Conservation (phyloP, 1,284 basidiomycete genomes). For the Cryptococcus depauperatus region DNA sequence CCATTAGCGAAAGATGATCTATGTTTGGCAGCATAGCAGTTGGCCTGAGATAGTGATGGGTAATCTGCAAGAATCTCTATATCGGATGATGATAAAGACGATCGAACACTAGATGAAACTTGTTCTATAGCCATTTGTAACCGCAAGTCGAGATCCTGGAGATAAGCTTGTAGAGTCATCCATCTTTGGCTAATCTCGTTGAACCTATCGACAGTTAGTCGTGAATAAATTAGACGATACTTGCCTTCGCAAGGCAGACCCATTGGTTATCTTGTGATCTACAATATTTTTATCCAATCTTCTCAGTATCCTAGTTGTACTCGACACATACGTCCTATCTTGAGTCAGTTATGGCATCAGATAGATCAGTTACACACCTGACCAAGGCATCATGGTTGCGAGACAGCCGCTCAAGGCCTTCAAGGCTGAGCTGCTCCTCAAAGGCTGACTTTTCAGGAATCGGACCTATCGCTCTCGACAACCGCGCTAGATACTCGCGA, state of each 20-base stretch:
- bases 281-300: constrained; percentile 87
- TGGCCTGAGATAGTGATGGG: constrained; percentile 2
- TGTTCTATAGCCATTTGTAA: constrained; percentile 6
- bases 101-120: no score
- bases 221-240: constrained; percentile 1
- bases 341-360: constrained; percentile 46
- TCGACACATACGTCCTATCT: constrained; percentile 67
- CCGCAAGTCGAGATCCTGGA: constrained; percentile 29
- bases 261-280: constrained; percentile 86
- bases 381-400: constrained; percentile 25
- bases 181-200: constrained; percentile 29
- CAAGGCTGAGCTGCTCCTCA: constrained; percentile 24
- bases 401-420: constrained; percentile 17
- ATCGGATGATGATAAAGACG: constrained; percentile 1
- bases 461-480: constrained; percentile 15
- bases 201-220: constrained; percentile 9
- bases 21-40: no score
- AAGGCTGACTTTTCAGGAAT: constrained; percentile 19
- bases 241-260: constrained; percentile 74
- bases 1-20: no score
- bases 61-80: constrained; percentile 23
- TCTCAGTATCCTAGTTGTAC: constrained; percentile 81
- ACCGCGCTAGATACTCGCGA: constrained; percentile 26
- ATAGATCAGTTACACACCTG: neutral
- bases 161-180: constrained; percentile 21